A percentile compares a stretch with the other conserved stretches of the same genome.
Conservation (phyloP, 306 rosid species). For the Prunus davidiana region DNA sequence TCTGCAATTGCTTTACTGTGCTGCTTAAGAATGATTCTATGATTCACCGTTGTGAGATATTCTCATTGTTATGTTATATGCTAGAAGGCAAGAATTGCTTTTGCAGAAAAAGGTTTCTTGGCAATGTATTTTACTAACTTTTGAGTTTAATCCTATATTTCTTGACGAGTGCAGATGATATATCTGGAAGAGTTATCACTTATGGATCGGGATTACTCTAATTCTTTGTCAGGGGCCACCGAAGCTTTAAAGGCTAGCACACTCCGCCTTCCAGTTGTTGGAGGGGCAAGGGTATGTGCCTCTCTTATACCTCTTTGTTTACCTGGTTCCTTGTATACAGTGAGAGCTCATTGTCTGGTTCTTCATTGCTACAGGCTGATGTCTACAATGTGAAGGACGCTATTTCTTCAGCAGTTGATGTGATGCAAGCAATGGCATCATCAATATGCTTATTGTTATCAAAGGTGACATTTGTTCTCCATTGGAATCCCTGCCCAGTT, state of each 20-base stretch:
- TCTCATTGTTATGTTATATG: background rate
- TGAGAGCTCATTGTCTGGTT: constrained; percentile 9
- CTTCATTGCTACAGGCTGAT: constrained; percentile 55
- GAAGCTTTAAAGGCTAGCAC: constrained; percentile 92
- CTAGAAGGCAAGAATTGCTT: background rate
- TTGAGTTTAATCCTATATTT: constrained; percentile 14
- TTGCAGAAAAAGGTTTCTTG: constrained; percentile 11
- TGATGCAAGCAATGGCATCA: constrained; percentile 91
- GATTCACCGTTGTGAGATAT: no score
- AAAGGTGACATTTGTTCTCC: constrained; percentile 42
- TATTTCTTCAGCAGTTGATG: constrained; percentile 86
- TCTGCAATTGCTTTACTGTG: background rate
- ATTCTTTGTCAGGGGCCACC: constrained; percentile 75
- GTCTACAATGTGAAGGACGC: constrained; percentile 76
- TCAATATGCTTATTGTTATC: constrained; percentile 64
- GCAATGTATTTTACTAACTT: constrained; percentile 9
- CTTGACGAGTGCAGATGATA: constrained; percentile 50
- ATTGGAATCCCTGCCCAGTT: background rate
- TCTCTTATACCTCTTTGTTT: constrained; percentile 14
- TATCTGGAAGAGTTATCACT: constrained; percentile 80
- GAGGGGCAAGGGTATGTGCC: constrained; percentile 75
- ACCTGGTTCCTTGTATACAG: background rate
- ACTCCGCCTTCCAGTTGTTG: constrained; percentile 90
- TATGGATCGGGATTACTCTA: constrained; percentile 69
- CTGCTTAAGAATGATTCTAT: background rate